Conservation (phyloP, 2,329 filamentous ascomycete genomes). For the Boeremia lycopersici region DNA sequence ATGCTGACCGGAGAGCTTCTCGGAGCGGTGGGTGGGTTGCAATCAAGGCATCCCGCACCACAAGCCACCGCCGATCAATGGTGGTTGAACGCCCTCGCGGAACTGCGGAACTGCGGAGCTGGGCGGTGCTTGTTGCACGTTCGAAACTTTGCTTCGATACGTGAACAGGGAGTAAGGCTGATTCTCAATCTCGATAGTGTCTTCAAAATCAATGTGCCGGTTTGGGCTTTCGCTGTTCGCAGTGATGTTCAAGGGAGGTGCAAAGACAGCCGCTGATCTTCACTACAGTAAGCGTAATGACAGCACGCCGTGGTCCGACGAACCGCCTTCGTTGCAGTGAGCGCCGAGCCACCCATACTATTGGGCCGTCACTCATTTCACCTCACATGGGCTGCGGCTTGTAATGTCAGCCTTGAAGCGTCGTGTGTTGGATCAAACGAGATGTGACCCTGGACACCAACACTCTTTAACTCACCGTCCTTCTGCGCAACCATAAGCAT, state of each 20-base stretch:
- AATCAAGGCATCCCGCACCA: slow-evolving; percentile 2
- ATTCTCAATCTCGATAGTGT: neutral
- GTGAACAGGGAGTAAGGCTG: neutral
- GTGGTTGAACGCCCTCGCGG: neutral
- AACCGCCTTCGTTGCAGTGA: slow-evolving; percentile 17
- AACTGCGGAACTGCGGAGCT: neutral
- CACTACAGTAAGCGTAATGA: slow-evolving; percentile 24
- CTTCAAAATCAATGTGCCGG: neutral
- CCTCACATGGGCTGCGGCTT: neutral
- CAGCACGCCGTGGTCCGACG: slow-evolving; percentile 23
- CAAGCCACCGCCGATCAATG: slow-evolving; percentile 8
- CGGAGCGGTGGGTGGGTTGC: slow-evolving; percentile 3
- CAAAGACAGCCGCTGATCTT: slow-evolving; percentile 14
- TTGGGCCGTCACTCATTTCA: slow-evolving; percentile 6
- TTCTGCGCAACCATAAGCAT: slow-evolving; percentile 11
- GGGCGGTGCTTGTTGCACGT: neutral
- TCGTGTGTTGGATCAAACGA: slow-evolving; percentile 3
- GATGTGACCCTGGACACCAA: slow-evolving; percentile 6
- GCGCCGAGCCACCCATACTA: slow-evolving; percentile 1
- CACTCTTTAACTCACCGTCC: neutral
- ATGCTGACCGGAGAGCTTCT: slow-evolving; percentile 1
- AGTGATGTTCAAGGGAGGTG: slow-evolving; percentile 1
- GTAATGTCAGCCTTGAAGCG: slow-evolving; percentile 4
- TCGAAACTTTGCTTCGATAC: neutral
- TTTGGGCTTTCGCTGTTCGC: slow-evolving; percentile 5